phyloP scores from a whole-genome alignment of 1,284 basidiomycete species.

The Papiliotrema nemorosa region DNA sequence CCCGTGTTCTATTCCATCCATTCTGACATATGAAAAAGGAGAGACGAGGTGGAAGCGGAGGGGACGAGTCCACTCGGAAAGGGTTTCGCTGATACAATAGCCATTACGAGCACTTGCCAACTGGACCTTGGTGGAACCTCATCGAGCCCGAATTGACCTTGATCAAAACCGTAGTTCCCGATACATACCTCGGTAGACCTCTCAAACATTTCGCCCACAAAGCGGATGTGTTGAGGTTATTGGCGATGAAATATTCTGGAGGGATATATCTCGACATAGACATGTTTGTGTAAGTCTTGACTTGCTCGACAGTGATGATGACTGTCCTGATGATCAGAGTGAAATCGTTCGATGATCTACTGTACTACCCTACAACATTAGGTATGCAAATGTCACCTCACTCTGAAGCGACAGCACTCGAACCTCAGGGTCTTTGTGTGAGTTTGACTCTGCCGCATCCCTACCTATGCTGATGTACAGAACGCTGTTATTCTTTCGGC shows the following conservation, averaged over 20 bases:
- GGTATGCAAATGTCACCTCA: slow-evolving; percentile 51
- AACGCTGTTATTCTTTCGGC: slow-evolving; percentile 53
- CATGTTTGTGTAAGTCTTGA: slow-evolving; percentile 45
- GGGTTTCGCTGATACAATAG: slow-evolving; percentile 16
- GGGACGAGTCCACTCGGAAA: not conserved
- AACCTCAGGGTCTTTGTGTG: slow-evolving; percentile 49
- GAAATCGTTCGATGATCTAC: slow-evolving; percentile 40
- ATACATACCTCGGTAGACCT: slow-evolving; percentile 36
- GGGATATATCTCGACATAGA: slow-evolving; percentile 56
- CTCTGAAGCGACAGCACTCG: slow-evolving; percentile 27
- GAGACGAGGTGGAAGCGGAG: not conserved
- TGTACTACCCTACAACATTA: slow-evolving; percentile 48
- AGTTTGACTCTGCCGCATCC: slow-evolving; percentile 7
- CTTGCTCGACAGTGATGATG: no score
- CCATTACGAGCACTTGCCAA: slow-evolving; percentile 47
- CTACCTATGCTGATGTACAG: slow-evolving; percentile 25
- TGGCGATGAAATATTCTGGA: slow-evolving; percentile 45
- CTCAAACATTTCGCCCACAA: slow-evolving; percentile 49
- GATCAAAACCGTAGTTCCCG: slow-evolving; percentile 36
- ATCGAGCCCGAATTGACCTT: slow-evolving; percentile 43
- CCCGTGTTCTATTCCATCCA: no score
- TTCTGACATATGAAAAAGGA: no score
- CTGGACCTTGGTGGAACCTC: slow-evolving; percentile 48
- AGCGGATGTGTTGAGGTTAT: slow-evolving; percentile 44
- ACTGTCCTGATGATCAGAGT: slow-evolving; percentile 21